A percentile compares a stretch with the other conserved stretches of the same genome.
Conservation (phyloP, 441 rosid species). For the Populus hybrid region DNA sequence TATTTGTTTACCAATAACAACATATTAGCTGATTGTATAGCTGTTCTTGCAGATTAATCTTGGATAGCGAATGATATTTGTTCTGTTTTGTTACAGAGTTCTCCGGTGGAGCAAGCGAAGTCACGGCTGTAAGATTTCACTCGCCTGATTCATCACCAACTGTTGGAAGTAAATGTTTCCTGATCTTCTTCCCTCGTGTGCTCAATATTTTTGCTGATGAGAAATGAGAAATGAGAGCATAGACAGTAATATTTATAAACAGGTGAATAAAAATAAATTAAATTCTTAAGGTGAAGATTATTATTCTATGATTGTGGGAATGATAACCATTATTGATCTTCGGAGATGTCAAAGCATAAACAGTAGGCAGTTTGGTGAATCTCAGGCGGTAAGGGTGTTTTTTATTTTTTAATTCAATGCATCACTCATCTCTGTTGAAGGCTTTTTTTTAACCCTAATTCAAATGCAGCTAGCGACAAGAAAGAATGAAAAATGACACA, state of each 20-base stretch:
- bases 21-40: background rate
- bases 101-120: conserved; percentile 50
- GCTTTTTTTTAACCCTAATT: too few species aligned
- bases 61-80: conserved; percentile 8
- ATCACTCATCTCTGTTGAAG: too few species aligned
- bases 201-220: background rate
- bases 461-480: too few species aligned
- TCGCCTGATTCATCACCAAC: background rate
- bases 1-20: background rate
- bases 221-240: background rate
- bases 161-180: background rate
- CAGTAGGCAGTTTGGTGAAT: too few species aligned
- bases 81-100: conserved; percentile 45
- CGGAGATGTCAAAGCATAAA: background rate
- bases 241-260: background rate
- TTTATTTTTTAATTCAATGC: too few species aligned
- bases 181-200: background rate
- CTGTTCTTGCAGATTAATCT: background rate
- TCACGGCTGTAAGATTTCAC: conserved; percentile 47
- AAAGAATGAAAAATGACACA: too few species aligned
- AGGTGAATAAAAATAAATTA: background rate
- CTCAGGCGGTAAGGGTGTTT: too few species aligned
- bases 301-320: background rate
- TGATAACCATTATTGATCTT: background rate
- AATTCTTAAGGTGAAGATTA: background rate